Base-by-base conservation (phyloP, 148 eudicot genomes). In the Pouteria glomerata region DNA sequence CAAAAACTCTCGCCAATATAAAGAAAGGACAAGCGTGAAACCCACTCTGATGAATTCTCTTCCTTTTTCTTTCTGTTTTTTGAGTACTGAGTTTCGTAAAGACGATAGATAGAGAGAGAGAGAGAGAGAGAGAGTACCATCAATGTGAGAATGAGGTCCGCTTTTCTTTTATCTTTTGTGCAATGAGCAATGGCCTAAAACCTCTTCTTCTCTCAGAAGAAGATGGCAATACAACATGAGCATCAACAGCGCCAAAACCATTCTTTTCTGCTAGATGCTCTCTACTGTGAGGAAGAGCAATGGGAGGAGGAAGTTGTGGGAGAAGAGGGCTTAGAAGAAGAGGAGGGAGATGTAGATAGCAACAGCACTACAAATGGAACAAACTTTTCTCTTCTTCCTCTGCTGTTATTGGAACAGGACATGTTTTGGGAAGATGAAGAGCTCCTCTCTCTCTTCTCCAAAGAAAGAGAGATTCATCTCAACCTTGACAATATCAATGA, bases 371-470 rank as follows among this genome's bases (percentile, higher is more conserved):
- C 7, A 5, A 21, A 31, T 8, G 19, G 6, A 12, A 24, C 23
- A 34, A 62, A 14, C 76, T 70, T 69, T 26, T 78, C 73, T 68
- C 71, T 80, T 8, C 57, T 66, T 0, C 84, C 84, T 35, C 34
- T 82, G 23, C 21, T 81, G 50, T 66, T 83, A 14, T 37, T 77
- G 57, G 86, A 86, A 18, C 84, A 78, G 34, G 90, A 90, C 44
- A 55, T 88, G 72, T 78, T 82, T 52, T 81, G 86, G 85, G 93
- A 88, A 77, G 91, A 89, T 62, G 90, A 85, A 75, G 90, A 92
- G 70, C 82, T 92, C 4, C 42, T 61, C 8, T 67, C 79, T 70
- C 85, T 92, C 53, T 83, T 88, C 62, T 64, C 75, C 4, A 92
- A 88, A 58, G 96, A 92, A 71, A 65, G 70, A 30, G 66, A 76